These are phyloP conservation scores for carrot (Daucus carota) DNA, from an alignment of 129 eudicot genomes.

Conservation along the genomic window DNA sequence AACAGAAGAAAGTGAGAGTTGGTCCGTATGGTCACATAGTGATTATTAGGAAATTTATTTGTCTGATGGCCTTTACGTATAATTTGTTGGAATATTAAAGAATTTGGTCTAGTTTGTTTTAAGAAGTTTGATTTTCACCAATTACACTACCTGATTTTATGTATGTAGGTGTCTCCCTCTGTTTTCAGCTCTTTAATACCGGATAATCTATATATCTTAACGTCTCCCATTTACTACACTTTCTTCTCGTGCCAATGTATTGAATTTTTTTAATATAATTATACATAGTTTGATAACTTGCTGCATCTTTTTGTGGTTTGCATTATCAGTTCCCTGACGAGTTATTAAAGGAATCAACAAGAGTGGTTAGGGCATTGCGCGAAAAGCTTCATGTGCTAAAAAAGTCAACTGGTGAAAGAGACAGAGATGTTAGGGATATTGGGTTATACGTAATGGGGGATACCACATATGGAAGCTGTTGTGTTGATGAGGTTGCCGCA, in stretches of 20 bases:
- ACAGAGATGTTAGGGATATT: conserved; percentile 26
- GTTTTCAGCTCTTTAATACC: too few relatives aligned
- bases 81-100: too few relatives aligned
- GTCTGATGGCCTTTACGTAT: too few relatives aligned
- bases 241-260: not conserved
- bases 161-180: too few relatives aligned
- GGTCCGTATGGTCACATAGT: too few relatives aligned
- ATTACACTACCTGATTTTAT: too few relatives aligned
- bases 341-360: conserved; percentile 69
- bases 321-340: conserved; percentile 77
- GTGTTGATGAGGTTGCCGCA: conserved; percentile 95
- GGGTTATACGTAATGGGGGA: conserved; percentile 97
- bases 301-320: conserved; percentile 9
- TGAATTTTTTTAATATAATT: not conserved
- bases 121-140: too few relatives aligned
- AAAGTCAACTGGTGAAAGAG: conserved; percentile 2
- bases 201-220: too few relatives aligned
- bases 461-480: conserved; percentile 90
- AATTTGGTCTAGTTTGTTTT: too few relatives aligned
- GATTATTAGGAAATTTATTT: too few relatives aligned
- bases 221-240: not conserved
- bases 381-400: conserved; percentile 32
- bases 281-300: not conserved
- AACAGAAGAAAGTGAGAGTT: too few relatives aligned
- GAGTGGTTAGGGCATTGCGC: conserved; percentile 50